Conservation (phyloP, 495 filamentous ascomycete genomes). For the Hypoxylon crocopeplum region DNA sequence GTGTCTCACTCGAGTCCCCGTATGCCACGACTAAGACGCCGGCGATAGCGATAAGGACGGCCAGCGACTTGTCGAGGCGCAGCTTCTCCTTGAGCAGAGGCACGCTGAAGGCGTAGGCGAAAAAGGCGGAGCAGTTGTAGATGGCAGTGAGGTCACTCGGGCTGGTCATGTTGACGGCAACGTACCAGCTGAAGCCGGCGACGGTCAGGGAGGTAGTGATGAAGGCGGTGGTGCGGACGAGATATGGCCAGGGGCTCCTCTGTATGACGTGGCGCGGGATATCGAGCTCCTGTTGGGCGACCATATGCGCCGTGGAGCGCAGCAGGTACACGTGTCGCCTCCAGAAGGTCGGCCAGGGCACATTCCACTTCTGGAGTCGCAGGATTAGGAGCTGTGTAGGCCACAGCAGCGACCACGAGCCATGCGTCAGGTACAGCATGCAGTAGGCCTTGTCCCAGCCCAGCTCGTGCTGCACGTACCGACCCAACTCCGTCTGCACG, state of each 20-base stretch:
- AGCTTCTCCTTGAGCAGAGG: constrained; percentile 85
- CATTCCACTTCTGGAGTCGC: constrained; percentile 70
- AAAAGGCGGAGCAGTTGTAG: constrained; percentile 99
- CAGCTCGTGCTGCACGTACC: constrained; percentile 88
- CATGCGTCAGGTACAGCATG: constrained; percentile 97
- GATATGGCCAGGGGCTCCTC: constrained; percentile 67
- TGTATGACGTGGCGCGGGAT: constrained; percentile 49
- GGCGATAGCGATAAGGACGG: constrained; percentile 82
- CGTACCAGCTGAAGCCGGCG: constrained; percentile 93
- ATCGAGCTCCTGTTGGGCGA: constrained; percentile 69
- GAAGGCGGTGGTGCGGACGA: constrained; percentile 77
- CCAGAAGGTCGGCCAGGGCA: constrained; percentile 90
- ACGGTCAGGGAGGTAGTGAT: constrained; percentile 88
- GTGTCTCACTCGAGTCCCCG: constrained; percentile 62
- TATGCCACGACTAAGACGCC: constrained; percentile 94
- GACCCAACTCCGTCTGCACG: constrained; percentile 92
- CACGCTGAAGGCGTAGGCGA: constrained; percentile 95
- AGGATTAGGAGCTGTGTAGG: constrained; percentile 82
- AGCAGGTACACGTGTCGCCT: constrained; percentile 75
- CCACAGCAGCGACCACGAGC: constrained; percentile 90
- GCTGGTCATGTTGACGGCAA: constrained; percentile 91
- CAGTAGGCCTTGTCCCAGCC: constrained; percentile 96
- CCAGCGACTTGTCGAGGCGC: constrained; percentile 77
- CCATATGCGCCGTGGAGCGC: constrained; percentile 84
- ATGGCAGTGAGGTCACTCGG: constrained; percentile 94